These are phyloP conservation scores for Aspergillus avenaceus DNA, from an alignment of 495 filamentous ascomycete species.

Conservation along the genomic window DNA sequence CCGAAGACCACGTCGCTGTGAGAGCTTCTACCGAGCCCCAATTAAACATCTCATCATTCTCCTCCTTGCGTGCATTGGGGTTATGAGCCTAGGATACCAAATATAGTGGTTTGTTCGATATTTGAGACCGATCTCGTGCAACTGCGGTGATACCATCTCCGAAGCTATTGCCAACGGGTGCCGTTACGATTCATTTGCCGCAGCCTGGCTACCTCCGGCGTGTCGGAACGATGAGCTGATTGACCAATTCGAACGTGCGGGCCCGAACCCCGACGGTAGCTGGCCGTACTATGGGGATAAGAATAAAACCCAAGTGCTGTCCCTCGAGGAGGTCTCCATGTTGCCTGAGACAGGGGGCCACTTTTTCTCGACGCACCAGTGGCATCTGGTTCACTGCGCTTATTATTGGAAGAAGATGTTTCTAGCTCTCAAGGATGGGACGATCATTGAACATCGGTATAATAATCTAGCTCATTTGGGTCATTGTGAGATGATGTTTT, in stretches of 20 bases:
- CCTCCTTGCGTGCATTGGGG: not conserved
- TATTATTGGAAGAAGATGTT: constrained; percentile 8
- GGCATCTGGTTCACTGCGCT: constrained; percentile 3
- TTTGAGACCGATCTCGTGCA: not conserved
- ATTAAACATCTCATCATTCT: not conserved
- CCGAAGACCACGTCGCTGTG: too few species aligned
- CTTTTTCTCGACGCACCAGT: constrained; percentile 1
- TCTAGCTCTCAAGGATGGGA: not conserved
- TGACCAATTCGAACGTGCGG: not conserved
- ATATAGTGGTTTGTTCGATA: not conserved
- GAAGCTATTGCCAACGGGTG: not conserved
- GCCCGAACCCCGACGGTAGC: constrained; percentile 1
- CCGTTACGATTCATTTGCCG: constrained; percentile 1
- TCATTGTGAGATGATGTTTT: constrained; percentile 4
- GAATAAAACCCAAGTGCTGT: not conserved
- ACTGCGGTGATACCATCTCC: constrained; percentile 1
- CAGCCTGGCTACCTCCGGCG: constrained; percentile 1
- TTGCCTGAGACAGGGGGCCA: not conserved
- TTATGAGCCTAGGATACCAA: not conserved
- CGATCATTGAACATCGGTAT: not conserved
- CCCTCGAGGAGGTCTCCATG: not conserved
- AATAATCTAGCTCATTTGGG: not conserved
- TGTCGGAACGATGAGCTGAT: constrained; percentile 3
- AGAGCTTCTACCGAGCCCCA: too few species aligned
- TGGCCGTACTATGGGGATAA: constrained; percentile 1